Base-by-base conservation (phyloP, 2,329 filamentous ascomycete species). In the Penicillium sp. region DNA sequence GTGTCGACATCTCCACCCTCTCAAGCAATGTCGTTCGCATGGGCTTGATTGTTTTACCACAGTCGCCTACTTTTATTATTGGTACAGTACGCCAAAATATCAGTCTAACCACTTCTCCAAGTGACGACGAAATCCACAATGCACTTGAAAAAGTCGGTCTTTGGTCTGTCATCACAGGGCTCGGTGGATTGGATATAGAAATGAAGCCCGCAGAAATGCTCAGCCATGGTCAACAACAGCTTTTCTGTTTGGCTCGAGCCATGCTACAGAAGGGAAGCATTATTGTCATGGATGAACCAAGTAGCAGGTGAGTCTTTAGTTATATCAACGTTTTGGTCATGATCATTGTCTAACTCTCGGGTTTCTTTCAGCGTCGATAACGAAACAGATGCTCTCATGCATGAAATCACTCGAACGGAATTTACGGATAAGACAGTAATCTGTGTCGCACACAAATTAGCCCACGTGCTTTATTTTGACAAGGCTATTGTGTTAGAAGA, bases 351-450 rank as follows among this genome's bases (percentile, higher is more conserved):
- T 33, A 11, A 33, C 28, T 33, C n/a, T n/a, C n/a, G n/a, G n/a
- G n/a, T 33, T 33, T 24, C 28, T 38, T 50, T 35, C 20, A 40
- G 33, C 12, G 48, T 51, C 11, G 48, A 51, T n/a, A 18, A 24
- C 16, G 33, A 40, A 23, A 51, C 48, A 24, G 48, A 42, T 40
- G 28, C 20, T 21, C 18, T 21, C 20, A 35, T 50, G 47, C 47
- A 50, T 16, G 18, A 16, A 21, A 50, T 40, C n/a, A 63, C 70
- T 35, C 61, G 57, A 26, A 35, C 48, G 2, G 62, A 67, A 45
- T 71, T 70, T 43, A 40, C 38, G n/a, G 46, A 49, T 7, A 63
- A 63, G 26, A 72, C 69, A 2, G 57, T 72, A 7, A 60, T 71
- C 30, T 16, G 8, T 14, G 12, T 35, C 8, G 30, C 30, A 16